Evolutionary conservation across 2,329 filamentous ascomycete species (phyloP), one percentile per base, ranked within the genome.

Genomic region (Trichoderma koningii): DNA sequence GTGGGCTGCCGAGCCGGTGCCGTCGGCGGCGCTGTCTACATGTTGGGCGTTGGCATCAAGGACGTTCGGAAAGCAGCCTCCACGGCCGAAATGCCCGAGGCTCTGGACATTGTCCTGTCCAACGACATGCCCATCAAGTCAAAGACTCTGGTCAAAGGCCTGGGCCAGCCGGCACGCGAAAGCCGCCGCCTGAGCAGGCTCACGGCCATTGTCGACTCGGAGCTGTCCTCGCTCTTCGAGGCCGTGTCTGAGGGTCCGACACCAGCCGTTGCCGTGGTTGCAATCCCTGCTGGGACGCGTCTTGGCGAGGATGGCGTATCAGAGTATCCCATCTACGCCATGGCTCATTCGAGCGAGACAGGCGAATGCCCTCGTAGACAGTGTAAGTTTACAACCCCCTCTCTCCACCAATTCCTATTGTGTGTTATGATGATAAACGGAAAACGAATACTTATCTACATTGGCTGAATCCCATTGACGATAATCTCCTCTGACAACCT

Each of bases 401-500:
- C 65, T 57, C 66, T 66, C 47, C 26, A 19, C 47, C 26, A 5
- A 23, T 28, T 10, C 4, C 6, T 53, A 66, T 67, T 64, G 75
- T 83, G 78, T 83, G 79, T 84, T 83, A 90, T 93, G 94, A 97
- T 98, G 93, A 97, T 83, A 79, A 79, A 85, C 55, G 59, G 66
- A 80, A 78, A 82, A 83, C 79, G 85, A 96, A 95, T 92, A 93
- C 93, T 98, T 98, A 98, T 97, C 94, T 97, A 98, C 94, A 97
- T 98, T 98, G 93, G 91, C 94, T 93, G 94, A 96, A 90, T 80
- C 81, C 78, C 84, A 85, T 80, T 96, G 93, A 96, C 88, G 93
- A 95, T 85, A 85, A 83, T 83, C 83, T 83, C 85, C 87, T 93
- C 90, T 94, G 89, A 94, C 88, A 92, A 89, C 81, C 92, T 96